These are phyloP conservation scores for Angophora floribunda DNA, from an alignment of 345 rosid genomes.

Conservation along the genomic window DNA sequence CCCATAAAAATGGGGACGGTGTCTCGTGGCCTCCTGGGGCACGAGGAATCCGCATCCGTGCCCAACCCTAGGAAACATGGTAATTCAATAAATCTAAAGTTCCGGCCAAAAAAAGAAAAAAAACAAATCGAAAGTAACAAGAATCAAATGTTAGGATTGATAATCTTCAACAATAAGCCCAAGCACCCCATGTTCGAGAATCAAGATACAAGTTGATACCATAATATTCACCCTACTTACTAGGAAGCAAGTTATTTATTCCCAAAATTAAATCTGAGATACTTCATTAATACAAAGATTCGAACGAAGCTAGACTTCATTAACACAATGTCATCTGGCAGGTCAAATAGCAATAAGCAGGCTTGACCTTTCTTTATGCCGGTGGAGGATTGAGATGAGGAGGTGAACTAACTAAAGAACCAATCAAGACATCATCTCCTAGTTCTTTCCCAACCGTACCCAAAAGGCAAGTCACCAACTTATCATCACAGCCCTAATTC, in stretches of 20 bases:
- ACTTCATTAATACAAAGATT: not conserved
- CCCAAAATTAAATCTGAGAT: not conserved
- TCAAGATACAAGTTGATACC: not conserved
- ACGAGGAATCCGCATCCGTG: not conserved
- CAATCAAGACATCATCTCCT: not conserved
- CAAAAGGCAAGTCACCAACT: not conserved
- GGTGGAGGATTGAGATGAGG: not conserved
- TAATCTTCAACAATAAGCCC: not conserved
- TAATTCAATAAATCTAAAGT: not conserved
- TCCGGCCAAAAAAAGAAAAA: fast-evolving
- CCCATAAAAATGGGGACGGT: too few species aligned
- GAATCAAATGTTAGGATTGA: not conserved
- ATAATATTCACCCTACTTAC: not conserved
- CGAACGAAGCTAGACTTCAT: not conserved
- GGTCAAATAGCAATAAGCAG: not conserved
- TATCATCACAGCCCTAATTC: not conserved
- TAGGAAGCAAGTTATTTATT: not conserved
- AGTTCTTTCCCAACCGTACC: not conserved
- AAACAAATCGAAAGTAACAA: not conserved
- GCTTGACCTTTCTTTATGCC: not conserved
- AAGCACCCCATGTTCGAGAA: not conserved
- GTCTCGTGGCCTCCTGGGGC: too few species aligned
- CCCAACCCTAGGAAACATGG: fast-evolving
- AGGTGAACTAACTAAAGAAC: not conserved
- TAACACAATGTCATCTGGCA: not conserved